Evolutionary conservation across 2,329 filamentous ascomycete genomes (phyloP).

Genomic region (Simplicillium sp.): DNA sequence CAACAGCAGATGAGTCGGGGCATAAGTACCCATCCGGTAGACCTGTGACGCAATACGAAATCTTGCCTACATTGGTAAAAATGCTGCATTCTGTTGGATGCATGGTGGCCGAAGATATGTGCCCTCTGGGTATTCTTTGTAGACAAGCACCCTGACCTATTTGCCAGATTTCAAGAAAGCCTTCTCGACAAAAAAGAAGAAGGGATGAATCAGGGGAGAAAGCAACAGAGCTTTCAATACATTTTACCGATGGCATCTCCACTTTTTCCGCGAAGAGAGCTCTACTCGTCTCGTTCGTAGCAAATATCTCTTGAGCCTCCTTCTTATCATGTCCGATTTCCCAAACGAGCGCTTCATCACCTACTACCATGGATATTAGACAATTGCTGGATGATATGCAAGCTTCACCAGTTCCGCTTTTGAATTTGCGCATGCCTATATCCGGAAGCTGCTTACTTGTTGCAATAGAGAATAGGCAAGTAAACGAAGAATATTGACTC

Average conservation of each 20-base stretch:
- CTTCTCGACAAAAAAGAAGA: not conserved
- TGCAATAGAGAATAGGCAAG: not conserved
- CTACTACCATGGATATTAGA: not conserved
- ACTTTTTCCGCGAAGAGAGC: not conserved
- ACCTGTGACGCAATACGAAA: too few relatives aligned
- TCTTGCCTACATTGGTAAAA: not conserved
- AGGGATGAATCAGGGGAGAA: not conserved
- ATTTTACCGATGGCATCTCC: not conserved
- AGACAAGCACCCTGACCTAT: not conserved
- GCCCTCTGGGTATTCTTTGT: too few relatives aligned
- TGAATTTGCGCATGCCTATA: not conserved
- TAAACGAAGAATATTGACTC: not conserved
- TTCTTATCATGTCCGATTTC: not conserved
- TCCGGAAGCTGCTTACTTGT: not conserved
- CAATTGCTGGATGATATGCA: not conserved
- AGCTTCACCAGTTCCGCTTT: not conserved
- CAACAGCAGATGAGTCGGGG: too few relatives aligned
- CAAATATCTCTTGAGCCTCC: not conserved
- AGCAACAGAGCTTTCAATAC: too few relatives aligned
- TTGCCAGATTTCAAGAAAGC: not conserved
- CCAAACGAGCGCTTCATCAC: not conserved
- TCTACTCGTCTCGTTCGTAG: not conserved
- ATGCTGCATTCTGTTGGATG: too few relatives aligned
- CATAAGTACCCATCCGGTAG: too few relatives aligned
- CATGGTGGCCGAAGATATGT: too few relatives aligned